Evolutionary conservation across 768 basidiomycete genomes (phyloP), one percentile per base, ranked within the genome.

Genomic region (Candolleomyces eurysporus): DNA sequence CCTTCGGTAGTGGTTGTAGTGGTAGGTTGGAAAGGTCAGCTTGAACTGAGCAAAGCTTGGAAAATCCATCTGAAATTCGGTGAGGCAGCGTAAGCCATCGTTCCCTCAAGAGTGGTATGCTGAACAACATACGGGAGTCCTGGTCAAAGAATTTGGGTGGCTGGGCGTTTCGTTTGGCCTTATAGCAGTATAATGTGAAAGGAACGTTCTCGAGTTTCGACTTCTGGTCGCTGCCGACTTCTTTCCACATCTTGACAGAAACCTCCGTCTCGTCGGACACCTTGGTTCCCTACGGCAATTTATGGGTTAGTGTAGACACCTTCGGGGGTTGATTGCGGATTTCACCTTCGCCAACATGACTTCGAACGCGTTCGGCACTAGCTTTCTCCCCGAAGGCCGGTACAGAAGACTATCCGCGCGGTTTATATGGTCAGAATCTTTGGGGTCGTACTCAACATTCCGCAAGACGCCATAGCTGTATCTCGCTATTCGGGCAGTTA

Each of bases 231-330:
- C 19, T 19, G 50, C 46, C 39, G 60, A 54, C 45, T 53, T 61
- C 42, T 11, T 40, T 32, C 45, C 61, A 58, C 52, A 63, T 65
- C 11, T 50, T 45, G 48, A 36, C 43, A 32, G 61, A 55, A 46
- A 72, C 71, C 54, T 69, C 69, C 36, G 65, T 62, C 6, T 62
- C 63, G 56, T 69, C 70, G 1, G 66, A 66, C 6, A 71, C 69
- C 30, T 58, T 53, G 1, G 67, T 69, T 31, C 58, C 61, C 70
- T 71, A 42, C 19, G 9, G 42, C 17, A 43, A n/a, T 13, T 13
- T 43, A 2, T 5, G 42, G 42, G 42, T 43, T n/a, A 43, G 42
- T 11, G 5, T 43, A 43, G 42, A 26, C 26, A 26, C n/a, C 5
- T 43, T n/a, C 42, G n/a, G 42, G n/a, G 7, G 7, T 9, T 36